Percentiles rank a stretch among this genome's conserved stretches.
These are phyloP conservation scores for Aspergillus pseudonomiae DNA, from an alignment of 2,329 filamentous ascomycete genomes.

Conservation along the genomic window DNA sequence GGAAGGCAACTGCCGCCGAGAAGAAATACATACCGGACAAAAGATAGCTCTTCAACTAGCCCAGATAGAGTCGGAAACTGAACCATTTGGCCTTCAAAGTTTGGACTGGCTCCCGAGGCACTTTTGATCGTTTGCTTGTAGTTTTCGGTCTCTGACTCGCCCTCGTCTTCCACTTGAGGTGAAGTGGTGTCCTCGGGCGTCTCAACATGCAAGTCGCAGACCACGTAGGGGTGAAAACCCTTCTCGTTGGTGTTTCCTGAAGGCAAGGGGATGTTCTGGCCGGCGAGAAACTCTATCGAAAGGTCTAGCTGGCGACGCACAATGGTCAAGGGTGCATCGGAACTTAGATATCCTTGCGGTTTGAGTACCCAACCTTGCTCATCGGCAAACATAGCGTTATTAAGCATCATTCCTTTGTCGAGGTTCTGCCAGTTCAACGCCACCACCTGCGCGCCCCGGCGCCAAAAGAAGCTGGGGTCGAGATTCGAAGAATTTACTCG, in stretches of 20 bases:
- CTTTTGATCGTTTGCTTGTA: conserved; percentile 64
- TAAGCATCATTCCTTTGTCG: conserved; percentile 94
- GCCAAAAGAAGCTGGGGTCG: conserved; percentile 83
- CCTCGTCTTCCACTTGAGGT: conserved; percentile 52
- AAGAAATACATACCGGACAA: conserved; percentile 65
- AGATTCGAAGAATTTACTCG: conserved; percentile 84
- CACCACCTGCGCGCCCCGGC: conserved; percentile 85
- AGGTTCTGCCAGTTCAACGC: conserved; percentile 92
- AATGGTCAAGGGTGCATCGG: conserved; percentile 39
- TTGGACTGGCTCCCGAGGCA: conserved; percentile 62
- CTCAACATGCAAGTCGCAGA: conserved; percentile 80
- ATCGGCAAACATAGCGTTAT: conserved; percentile 85
- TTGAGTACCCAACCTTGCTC: conserved; percentile 85
- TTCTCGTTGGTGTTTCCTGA: conserved; percentile 55
- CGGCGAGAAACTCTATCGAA: conserved; percentile 73
- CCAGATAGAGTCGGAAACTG: conserved; percentile 59
- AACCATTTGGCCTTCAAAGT: conserved; percentile 64
- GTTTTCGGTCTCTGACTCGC: conserved; percentile 43
- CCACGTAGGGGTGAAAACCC: conserved; percentile 73
- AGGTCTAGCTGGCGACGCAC: conserved; percentile 64
- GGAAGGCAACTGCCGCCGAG: neutral
- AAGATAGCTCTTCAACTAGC: conserved; percentile 71
- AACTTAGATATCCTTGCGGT: conserved; percentile 69
- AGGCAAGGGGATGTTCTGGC: conserved; percentile 73
- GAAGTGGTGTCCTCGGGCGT: conserved; percentile 52